phyloP scores from a whole-genome alignment of 768 basidiomycete genomes.

The Myochromella boudieri region DNA sequence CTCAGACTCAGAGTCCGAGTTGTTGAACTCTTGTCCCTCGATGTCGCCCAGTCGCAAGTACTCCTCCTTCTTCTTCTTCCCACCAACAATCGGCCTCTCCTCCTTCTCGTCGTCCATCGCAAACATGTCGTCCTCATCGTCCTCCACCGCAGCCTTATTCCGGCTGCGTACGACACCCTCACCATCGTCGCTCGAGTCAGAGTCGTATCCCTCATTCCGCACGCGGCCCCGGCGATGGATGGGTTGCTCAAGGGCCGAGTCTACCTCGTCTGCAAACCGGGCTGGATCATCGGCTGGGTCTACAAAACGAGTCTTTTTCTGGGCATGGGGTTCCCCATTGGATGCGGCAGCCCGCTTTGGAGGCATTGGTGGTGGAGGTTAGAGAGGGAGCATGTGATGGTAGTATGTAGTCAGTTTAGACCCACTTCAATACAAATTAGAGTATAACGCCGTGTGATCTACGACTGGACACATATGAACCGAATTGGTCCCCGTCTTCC shows the following conservation, averaged over 20 bases:
- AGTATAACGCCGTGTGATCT: constrained; percentile 3
- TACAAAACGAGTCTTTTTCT: constrained; percentile 78
- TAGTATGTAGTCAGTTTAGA: too few species aligned
- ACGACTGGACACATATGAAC: constrained; percentile 3
- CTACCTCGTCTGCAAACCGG: constrained; percentile 78
- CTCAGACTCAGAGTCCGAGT: constrained; percentile 42
- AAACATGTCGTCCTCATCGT: constrained; percentile 77
- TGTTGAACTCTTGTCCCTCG: constrained; percentile 90
- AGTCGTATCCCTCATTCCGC: constrained; percentile 86
- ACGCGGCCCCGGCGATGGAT: constrained; percentile 66
- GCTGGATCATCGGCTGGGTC: constrained; percentile 75
- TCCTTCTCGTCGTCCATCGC: constrained; percentile 62
- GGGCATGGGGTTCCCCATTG: constrained; percentile 30
- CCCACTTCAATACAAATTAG: too few species aligned
- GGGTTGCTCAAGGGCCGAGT: constrained; percentile 68
- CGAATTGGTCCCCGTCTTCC: constrained; percentile 5
- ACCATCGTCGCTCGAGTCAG: constrained; percentile 92
- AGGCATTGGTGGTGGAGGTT: constrained; percentile 26
- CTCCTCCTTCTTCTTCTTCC: constrained; percentile 64
- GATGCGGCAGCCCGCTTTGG: constrained; percentile 34
- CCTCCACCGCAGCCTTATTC: constrained; percentile 53
- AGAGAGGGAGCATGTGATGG: neutral
- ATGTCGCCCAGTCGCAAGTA: constrained; percentile 91
- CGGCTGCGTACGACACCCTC: constrained; percentile 91
- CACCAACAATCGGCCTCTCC: constrained; percentile 30